Conservation (phyloP, 2,329 filamentous ascomycete species). For the Nothopassalora personata region DNA sequence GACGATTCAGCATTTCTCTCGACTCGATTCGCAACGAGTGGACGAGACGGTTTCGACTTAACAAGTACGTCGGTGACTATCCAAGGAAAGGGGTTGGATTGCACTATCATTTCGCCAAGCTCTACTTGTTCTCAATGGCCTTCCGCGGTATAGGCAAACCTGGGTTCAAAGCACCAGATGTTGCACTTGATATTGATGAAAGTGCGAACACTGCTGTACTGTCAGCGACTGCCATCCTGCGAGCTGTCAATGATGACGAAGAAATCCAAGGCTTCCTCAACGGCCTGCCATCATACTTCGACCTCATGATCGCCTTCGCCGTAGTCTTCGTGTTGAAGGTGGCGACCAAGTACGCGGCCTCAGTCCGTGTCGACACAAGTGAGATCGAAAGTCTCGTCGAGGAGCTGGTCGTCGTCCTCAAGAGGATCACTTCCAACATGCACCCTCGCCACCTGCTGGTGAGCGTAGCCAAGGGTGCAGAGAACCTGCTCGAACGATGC, state of each 20-base stretch:
- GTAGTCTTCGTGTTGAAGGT: conserved; percentile 30
- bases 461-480: conserved; percentile 25
- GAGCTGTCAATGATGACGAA: conserved; percentile 21
- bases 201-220: conserved; percentile 25
- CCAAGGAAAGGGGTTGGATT: conserved; percentile 26
- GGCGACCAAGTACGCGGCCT: conserved; percentile 27
- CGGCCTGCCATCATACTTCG: conserved; percentile 30
- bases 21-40: conserved; percentile 27
- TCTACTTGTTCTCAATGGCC: conserved; percentile 28
- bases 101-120: conserved; percentile 28
- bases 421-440: conserved; percentile 27
- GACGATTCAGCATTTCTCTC: conserved; percentile 25
- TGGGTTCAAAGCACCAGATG: conserved; percentile 21
- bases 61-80: conserved; percentile 27
- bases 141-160: conserved; percentile 25
- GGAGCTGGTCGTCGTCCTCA: conserved; percentile 24
- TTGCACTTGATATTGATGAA: conserved; percentile 28
- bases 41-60: conserved; percentile 23
- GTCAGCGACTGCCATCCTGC: conserved; percentile 25
- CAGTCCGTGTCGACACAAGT: conserved; percentile 25
- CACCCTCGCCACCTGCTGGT: conserved; percentile 28
- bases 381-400: conserved; percentile 24
- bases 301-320: conserved; percentile 31
- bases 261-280: conserved; percentile 28
- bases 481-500: conserved; percentile 24